Evolutionary conservation across 2,329 filamentous ascomycete species (phyloP), one percentile per base, ranked within the genome.

Genomic region (Stemphylium lycopersici): DNA sequence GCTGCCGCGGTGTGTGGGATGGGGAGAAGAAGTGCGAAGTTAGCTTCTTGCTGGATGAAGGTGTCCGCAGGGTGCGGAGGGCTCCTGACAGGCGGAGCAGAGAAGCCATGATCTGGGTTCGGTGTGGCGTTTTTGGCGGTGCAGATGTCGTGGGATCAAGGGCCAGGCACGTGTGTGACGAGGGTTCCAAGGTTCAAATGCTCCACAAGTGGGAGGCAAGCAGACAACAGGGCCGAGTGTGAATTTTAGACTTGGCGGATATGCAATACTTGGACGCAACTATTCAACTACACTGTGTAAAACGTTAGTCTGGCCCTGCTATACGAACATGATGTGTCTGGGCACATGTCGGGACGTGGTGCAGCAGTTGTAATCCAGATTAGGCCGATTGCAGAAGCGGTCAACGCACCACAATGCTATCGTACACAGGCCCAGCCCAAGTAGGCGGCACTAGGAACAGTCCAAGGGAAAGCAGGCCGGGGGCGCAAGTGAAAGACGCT

Each of bases 1-100:
- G 24, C 29, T 42, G 40, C 8, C 22, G 53, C 31, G 37, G 32
- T 20, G 56, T 55, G 8, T 49, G 54, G 15, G 59, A 55, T 36
- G 59, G 49, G 20, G 48, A 56, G 59, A 67, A 67, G 59, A 66
- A 68, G 40, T 63, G 55, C 42, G 58, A 47, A n/a, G 55, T 38
- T 24, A 44, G 39, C 18, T 52, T 51, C 18, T 61, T 57, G 48
- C 55, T 44, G 40, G 38, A 20, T 15, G 18, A 11, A 46, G 46
- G 49, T 18, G 45, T 37, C 39, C 33, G 26, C 20, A 40, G 31
- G 11, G 59, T 47, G 11, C 63, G 61, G 37, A 59, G 33, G 11
- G 59, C 45, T 40, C 58, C 26, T n/a, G 45, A 44, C 4, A 56
- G 48, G 45, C 53, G 48, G 41, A 56, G 40, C 11, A 53, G 41